A percentile compares a stretch with the other conserved stretches of the same genome.
Conservation (phyloP, 495 filamentous ascomycete species). For the Neurospora sp. region DNA sequence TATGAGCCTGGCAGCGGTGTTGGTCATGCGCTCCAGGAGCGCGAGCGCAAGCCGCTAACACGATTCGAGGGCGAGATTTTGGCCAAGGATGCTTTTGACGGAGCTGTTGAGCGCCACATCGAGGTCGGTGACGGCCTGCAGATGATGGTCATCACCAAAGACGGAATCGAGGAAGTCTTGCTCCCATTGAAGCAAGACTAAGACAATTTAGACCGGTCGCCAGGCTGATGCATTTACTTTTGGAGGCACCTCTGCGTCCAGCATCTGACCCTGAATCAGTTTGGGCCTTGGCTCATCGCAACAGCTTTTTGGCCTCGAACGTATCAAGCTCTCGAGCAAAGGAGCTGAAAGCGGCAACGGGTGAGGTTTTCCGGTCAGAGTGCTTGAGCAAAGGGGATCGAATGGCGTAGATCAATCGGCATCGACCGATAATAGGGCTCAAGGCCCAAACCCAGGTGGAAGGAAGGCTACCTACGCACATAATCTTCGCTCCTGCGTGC, state of each 20-base stretch:
- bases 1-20: slow-evolving; percentile 80
- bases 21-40: slow-evolving; percentile 67
- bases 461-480: not conserved
- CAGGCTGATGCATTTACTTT: not conserved
- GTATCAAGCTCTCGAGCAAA: not conserved
- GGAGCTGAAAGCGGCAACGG: not conserved
- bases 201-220: not conserved
- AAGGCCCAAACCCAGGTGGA: not conserved
- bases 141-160: slow-evolving; percentile 81
- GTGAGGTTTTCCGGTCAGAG: not conserved
- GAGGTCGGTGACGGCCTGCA: slow-evolving; percentile 96
- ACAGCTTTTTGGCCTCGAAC: not conserved
- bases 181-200: slow-evolving; percentile 79
- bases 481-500: not conserved
- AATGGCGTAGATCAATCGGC: not conserved
- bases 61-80: slow-evolving; percentile 67
- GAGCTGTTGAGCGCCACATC: slow-evolving; percentile 95
- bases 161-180: slow-evolving; percentile 80
- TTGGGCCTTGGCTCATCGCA: not conserved
- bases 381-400: not conserved
- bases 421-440: not conserved
- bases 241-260: not conserved
- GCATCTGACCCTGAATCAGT: not conserved
- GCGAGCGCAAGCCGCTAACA: slow-evolving; percentile 54
- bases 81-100: slow-evolving; percentile 95